These are phyloP conservation scores for Cryptosporidium baileyi DNA, from an alignment of 169 alveolate genomes.

Conservation along the genomic window DNA sequence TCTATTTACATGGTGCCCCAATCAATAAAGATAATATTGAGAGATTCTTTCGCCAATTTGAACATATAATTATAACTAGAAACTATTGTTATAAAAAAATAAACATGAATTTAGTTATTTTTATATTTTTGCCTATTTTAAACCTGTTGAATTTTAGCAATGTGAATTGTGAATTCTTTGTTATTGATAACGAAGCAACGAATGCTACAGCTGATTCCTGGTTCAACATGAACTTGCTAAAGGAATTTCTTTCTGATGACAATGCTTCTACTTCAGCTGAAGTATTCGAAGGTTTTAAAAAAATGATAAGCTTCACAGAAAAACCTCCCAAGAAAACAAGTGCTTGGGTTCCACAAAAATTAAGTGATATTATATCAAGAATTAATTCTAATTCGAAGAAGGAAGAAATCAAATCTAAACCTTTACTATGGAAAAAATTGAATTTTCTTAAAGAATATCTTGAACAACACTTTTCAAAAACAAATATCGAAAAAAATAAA, in stretches of 20 bases:
- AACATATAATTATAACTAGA: too few species aligned
- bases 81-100: too few species aligned
- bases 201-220: slow-evolving; percentile 45
- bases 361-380: slow-evolving; percentile 40
- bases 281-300: slow-evolving; percentile 29
- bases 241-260: slow-evolving; percentile 11
- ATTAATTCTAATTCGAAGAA: slow-evolving; percentile 19
- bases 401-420: not conserved
- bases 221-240: slow-evolving; percentile 19
- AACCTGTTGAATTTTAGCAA: too few species aligned
- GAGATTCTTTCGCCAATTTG: too few species aligned
- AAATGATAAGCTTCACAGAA: not conserved
- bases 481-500: not conserved
- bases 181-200: too few species aligned
- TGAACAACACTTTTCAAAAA: not conserved
- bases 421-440: not conserved
- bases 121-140: too few species aligned
- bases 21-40: too few species aligned
- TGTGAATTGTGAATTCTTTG: too few species aligned
- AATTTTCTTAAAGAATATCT: not conserved
- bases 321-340: not conserved
- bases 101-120: too few species aligned
- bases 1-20: too few species aligned
- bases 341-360: slow-evolving; percentile 46
- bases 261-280: not conserved